phyloP scores from a whole-genome alignment of 192 early-diverging fungal genomes.

The Endogone sp. region DNA sequence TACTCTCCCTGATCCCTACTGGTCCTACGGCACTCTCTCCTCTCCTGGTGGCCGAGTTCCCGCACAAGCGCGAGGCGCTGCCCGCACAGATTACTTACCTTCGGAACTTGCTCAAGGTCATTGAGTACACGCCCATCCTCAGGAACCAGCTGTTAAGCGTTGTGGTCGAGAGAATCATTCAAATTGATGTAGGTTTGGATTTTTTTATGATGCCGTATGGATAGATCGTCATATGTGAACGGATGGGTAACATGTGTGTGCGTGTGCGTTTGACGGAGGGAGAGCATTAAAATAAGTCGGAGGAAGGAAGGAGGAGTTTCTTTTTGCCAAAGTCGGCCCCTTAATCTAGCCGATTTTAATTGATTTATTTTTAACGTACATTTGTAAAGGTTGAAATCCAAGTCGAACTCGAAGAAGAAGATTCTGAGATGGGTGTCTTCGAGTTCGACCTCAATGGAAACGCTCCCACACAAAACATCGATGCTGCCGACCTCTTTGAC shows the following conservation, averaged over 20 bases:
- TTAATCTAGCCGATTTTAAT: neutral
- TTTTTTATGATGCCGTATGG: too few species aligned
- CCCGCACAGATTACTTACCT: constrained; percentile 60
- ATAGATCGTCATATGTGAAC: too few species aligned
- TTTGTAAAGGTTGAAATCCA: constrained; percentile 77
- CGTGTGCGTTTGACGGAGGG: too few species aligned
- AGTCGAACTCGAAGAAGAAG: constrained; percentile 70
- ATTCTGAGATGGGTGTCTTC: constrained; percentile 35
- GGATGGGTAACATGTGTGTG: neutral
- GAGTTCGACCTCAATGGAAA: constrained; percentile 30
- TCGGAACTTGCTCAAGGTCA: constrained; percentile 68
- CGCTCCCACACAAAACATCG: neutral
- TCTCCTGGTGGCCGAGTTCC: constrained; percentile 62
- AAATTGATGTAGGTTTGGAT: constrained; percentile 77
- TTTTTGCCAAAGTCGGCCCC: neutral
- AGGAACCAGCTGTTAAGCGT: constrained; percentile 67
- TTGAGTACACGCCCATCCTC: constrained; percentile 75
- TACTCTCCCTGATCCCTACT: constrained; percentile 69
- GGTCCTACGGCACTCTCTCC: constrained; percentile 59
- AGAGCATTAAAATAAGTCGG: too few species aligned
- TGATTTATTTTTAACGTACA: neutral
- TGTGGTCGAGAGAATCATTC: constrained; percentile 77
- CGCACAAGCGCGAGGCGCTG: constrained; percentile 63
- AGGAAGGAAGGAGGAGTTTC: neutral
- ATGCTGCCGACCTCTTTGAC: constrained; percentile 42